Conservation (phyloP, 2,329 filamentous ascomycete species). For the Chaetomiaceae sp. region DNA sequence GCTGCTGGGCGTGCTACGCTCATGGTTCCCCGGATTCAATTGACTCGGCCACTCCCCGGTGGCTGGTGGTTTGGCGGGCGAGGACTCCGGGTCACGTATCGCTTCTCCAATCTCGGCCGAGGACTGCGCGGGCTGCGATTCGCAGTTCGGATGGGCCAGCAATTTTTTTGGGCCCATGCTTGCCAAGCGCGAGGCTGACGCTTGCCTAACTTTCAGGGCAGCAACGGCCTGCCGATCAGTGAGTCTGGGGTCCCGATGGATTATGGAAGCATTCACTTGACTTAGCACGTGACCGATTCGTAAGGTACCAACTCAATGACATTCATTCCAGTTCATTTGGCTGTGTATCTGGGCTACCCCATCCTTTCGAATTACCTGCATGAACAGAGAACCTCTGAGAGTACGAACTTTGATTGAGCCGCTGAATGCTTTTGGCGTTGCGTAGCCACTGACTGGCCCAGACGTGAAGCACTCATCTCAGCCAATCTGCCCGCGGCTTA, state of each 20-base stretch:
- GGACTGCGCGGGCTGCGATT: not conserved
- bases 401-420: too few relatives aligned
- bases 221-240: not conserved
- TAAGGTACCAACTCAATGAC: too few relatives aligned
- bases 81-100: constrained; percentile 2
- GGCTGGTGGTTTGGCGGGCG: constrained; percentile 9
- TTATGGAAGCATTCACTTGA: not conserved
- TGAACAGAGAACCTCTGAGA: too few relatives aligned
- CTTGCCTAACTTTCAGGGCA: constrained; percentile 16
- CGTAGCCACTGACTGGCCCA: not conserved
- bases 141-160: constrained; percentile 11
- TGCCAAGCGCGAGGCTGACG: not conserved
- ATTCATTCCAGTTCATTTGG: too few relatives aligned
- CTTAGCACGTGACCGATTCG: constrained; percentile 4
- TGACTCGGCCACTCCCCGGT: constrained; percentile 11
- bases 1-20: constrained; percentile 50
- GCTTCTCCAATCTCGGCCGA: constrained; percentile 10
- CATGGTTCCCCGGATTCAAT: constrained; percentile 37
- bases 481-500: constrained; percentile 23
- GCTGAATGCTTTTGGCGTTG: not conserved
- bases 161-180: constrained; percentile 26
- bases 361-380: not conserved
- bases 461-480: not conserved
- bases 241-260: not conserved
- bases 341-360: too few relatives aligned